These are phyloP conservation scores for Ligustrum vulgare DNA, from an alignment of 257 asterid species.

Conservation along the genomic window DNA sequence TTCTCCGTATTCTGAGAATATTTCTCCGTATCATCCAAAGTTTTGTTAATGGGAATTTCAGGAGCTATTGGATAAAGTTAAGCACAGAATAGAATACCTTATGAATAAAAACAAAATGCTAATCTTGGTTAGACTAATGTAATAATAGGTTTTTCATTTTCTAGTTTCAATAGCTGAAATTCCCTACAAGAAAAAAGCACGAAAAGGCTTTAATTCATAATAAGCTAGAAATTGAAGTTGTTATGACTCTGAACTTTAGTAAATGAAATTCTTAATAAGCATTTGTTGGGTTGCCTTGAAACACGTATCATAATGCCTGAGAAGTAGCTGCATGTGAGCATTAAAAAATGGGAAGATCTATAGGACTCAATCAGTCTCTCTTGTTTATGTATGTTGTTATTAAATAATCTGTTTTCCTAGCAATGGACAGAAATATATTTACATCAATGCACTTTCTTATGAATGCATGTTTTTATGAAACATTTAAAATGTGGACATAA, in stretches of 20 bases:
- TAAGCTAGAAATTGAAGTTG: neutral
- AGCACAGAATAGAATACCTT: neutral
- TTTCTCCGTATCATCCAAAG: neutral
- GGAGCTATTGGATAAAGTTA: constrained; percentile 7
- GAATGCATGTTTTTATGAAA: neutral
- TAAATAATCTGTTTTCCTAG: neutral
- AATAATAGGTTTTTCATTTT: neutral
- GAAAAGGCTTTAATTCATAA: neutral
- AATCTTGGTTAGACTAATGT: neutral
- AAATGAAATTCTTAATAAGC: neutral
- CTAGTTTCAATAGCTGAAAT: neutral
- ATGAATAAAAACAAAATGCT: neutral
- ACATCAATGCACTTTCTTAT: neutral
- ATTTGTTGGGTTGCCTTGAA: neutral
- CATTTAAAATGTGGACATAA: constrained; percentile 2
- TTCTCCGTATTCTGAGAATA: neutral
- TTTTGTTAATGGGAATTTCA: neutral
- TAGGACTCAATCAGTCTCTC: neutral
- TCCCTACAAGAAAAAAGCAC: neutral
- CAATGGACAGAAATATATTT: constrained; percentile 2
- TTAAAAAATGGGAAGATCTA: neutral
- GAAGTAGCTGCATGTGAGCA: neutral
- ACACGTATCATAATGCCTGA: neutral
- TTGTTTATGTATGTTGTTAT: neutral
- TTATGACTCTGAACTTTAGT: neutral